Evolutionary conservation across 345 rosid genomes (phyloP).

Genomic region (Bruguiera sexangula): DNA sequence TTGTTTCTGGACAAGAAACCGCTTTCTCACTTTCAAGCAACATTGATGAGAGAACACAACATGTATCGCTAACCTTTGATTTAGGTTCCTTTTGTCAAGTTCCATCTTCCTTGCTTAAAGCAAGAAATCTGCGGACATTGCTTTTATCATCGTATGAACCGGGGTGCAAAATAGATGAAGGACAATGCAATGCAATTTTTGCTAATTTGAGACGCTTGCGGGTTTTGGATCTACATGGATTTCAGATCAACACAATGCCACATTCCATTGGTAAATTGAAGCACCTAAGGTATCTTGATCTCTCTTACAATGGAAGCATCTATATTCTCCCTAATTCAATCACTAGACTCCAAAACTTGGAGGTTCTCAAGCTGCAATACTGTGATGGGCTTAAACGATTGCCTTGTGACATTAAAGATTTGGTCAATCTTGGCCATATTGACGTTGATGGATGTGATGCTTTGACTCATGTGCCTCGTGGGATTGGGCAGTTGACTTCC

Average conservation of each 20-base stretch:
- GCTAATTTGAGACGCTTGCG: neutral
- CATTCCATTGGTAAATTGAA: conserved; percentile 11
- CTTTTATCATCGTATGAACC: neutral
- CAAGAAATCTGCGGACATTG: conserved; percentile 1
- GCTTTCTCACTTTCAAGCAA: accelerated
- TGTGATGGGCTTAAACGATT: neutral
- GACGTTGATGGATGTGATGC: neutral
- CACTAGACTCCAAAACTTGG: conserved; percentile 9
- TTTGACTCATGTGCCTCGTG: conserved; percentile 8
- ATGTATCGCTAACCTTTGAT: conserved; percentile 11
- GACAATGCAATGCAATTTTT: neutral
- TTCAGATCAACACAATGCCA: neutral
- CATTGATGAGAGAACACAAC: neutral
- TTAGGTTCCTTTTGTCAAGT: neutral
- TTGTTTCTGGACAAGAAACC: neutral
- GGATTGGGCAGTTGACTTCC: conserved; percentile 7
- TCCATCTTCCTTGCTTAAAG: neutral
- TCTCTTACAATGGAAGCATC: conserved; percentile 9
- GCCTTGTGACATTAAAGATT: neutral
- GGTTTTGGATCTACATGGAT: neutral
- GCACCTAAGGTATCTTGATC: conserved; percentile 18
- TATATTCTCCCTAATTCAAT: conserved; percentile 13
- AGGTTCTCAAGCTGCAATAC: conserved; percentile 3
- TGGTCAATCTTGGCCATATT: conserved; percentile 12
- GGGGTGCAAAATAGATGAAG: neutral